phyloP scores from a whole-genome alignment of 2,329 filamentous ascomycete species.

The Paraphoma chrysanthemicola region DNA sequence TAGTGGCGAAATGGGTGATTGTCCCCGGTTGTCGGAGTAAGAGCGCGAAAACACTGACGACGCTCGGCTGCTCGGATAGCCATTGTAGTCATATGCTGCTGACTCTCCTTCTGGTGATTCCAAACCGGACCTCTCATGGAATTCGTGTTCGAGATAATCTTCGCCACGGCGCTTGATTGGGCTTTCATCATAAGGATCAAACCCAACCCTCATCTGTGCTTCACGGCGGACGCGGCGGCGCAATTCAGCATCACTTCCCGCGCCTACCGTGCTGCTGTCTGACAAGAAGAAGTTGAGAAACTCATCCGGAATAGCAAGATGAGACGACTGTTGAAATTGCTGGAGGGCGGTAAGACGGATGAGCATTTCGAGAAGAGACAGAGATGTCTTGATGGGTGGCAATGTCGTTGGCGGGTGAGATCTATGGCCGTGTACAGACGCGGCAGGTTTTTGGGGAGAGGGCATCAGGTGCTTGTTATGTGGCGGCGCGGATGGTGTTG shows the following conservation, averaged over 20 bases:
- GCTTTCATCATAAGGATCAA: slow-evolving; percentile 75
- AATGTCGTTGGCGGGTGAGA: slow-evolving; percentile 30
- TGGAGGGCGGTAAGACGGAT: slow-evolving; percentile 86
- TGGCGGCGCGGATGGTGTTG: slow-evolving; percentile 28
- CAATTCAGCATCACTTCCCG: slow-evolving; percentile 67
- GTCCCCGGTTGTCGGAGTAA: slow-evolving; percentile 23
- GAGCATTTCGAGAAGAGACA: slow-evolving; percentile 87
- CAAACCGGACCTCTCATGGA: slow-evolving; percentile 21
- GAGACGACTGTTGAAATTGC: slow-evolving; percentile 88
- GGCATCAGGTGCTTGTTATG: slow-evolving; percentile 36
- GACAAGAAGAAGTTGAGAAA: slow-evolving; percentile 86
- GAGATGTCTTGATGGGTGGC: slow-evolving; percentile 67
- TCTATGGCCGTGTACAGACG: slow-evolving; percentile 11
- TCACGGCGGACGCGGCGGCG: slow-evolving; percentile 66
- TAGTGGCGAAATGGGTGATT: slow-evolving; percentile 10
- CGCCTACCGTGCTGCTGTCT: slow-evolving; percentile 70
- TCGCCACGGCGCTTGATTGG: slow-evolving; percentile 71
- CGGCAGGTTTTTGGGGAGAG: slow-evolving; percentile 29
- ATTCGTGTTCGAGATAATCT: slow-evolving; percentile 64
- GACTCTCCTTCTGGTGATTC: slow-evolving; percentile 8
- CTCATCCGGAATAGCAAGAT: slow-evolving; percentile 89
- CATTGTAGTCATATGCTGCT: slow-evolving; percentile 35
- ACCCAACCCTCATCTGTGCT: slow-evolving; percentile 68
- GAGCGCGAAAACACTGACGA: slow-evolving; percentile 25
- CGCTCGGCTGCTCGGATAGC: slow-evolving; percentile 31